A percentile compares a stretch with the other conserved stretches of the same genome.
phyloP scores from a whole-genome alignment of 495 filamentous ascomycete genomes.

The Friedmanniomyces simplex region DNA sequence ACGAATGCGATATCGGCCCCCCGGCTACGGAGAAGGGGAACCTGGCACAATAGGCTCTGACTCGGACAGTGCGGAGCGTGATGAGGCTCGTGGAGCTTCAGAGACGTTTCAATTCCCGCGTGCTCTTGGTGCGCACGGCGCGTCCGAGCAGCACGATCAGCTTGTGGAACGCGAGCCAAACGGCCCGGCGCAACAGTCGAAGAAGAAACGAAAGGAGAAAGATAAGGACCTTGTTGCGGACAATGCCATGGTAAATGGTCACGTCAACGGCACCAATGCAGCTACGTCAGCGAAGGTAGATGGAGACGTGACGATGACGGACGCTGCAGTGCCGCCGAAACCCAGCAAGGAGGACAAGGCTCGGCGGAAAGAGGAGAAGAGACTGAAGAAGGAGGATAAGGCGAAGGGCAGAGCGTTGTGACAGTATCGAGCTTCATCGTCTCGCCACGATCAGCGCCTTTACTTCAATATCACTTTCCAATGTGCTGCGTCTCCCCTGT shows the following conservation, averaged over 20 bases:
- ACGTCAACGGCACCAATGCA: neutral
- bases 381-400: slow-evolving; percentile 9
- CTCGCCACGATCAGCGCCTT: neutral
- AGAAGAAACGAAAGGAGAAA: slow-evolving; percentile 17
- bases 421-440: neutral
- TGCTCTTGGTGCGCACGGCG: slow-evolving; percentile 8
- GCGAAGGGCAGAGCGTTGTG: neutral
- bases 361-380: slow-evolving; percentile 18
- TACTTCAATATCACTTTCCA: neutral
- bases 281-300: neutral
- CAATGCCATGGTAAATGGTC: neutral
- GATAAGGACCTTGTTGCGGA: neutral
- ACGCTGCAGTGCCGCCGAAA: neutral
- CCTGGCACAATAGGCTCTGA: slow-evolving; percentile 8
- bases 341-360: slow-evolving; percentile 17
- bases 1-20: slow-evolving; percentile 50
- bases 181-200: neutral
- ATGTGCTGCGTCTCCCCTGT: too few relatives aligned
- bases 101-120: slow-evolving; percentile 11
- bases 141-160: neutral
- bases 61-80: neutral
- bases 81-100: neutral
- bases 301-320: neutral
- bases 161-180: neutral
- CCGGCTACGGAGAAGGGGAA: slow-evolving; percentile 3